phyloP scores from a whole-genome alignment of 352 stramenopile genomes.

The Phytophthora sansomeana region DNA sequence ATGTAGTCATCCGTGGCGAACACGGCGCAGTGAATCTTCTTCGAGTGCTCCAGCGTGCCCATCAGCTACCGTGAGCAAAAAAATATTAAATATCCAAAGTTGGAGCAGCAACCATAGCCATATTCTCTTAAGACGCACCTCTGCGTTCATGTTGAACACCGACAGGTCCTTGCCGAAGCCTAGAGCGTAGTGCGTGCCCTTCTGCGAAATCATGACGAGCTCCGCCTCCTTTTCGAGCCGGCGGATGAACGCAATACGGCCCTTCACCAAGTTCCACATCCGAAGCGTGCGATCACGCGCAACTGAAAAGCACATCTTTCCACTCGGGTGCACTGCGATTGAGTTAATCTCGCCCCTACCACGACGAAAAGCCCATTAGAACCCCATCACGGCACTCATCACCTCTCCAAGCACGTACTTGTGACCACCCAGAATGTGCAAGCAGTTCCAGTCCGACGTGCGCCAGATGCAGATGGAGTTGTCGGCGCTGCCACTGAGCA shows the following conservation, averaged over 20 bases:
- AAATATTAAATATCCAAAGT: not conserved
- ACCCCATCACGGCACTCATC: not conserved
- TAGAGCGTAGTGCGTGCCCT: slow-evolving; percentile 73
- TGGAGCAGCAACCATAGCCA: not conserved
- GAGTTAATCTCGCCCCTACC: slow-evolving; percentile 80
- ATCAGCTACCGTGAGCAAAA: slow-evolving; percentile 48
- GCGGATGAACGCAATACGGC: slow-evolving; percentile 88
- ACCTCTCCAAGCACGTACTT: slow-evolving; percentile 52
- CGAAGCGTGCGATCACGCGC: slow-evolving; percentile 84
- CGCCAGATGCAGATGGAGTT: slow-evolving; percentile 92
- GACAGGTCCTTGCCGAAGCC: slow-evolving; percentile 78
- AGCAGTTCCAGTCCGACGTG: slow-evolving; percentile 90
- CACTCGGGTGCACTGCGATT: slow-evolving; percentile 89
- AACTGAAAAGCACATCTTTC: slow-evolving; percentile 89
- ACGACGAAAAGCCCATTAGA: not conserved
- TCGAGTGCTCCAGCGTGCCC: slow-evolving; percentile 69
- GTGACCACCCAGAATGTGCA: slow-evolving; percentile 91
- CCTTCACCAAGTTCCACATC: slow-evolving; percentile 93
- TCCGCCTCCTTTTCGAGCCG: slow-evolving; percentile 85
- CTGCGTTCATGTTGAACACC: slow-evolving; percentile 84
- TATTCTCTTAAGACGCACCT: slow-evolving; percentile 37
- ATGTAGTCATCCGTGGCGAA: slow-evolving; percentile 83
- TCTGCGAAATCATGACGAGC: slow-evolving; percentile 79
- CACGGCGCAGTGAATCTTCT: slow-evolving; percentile 79
- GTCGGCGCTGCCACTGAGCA: slow-evolving; percentile 89